Conservation (phyloP, 345 rosid genomes). For the Brassica nigra region DNA sequence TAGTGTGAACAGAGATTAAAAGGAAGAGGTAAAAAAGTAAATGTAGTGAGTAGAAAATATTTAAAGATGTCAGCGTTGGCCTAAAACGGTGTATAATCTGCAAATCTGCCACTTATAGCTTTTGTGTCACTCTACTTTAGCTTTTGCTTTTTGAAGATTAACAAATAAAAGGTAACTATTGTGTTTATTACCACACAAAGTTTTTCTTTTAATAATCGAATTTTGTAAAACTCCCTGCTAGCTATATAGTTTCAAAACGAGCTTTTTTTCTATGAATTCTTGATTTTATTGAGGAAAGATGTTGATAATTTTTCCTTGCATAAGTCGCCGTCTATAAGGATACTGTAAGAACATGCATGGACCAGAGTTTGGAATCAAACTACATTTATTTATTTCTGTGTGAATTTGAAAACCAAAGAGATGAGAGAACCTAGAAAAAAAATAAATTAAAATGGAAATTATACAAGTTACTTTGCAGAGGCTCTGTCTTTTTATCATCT, state of each 20-base stretch:
- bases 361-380: constrained; percentile 19
- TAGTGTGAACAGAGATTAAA: constrained; percentile 4
- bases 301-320: background rate
- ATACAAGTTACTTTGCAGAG: constrained; percentile 36
- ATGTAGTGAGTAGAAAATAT: constrained; percentile 21
- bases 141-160: constrained; percentile 38
- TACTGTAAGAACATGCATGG: constrained; percentile 6
- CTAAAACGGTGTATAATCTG: constrained; percentile 41
- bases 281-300: background rate
- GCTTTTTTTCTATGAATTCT: background rate
- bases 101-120: constrained; percentile 42
- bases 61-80: constrained; percentile 44
- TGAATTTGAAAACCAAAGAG: constrained; percentile 15
- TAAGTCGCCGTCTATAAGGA: background rate
- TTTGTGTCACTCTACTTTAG: constrained; percentile 38
- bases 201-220: background rate
- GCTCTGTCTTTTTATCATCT: constrained; percentile 37
- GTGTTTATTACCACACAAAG: constrained; percentile 37
- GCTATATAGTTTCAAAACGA: background rate
- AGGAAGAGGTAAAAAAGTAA: constrained; percentile 26
- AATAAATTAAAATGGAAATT: constrained; percentile 1
- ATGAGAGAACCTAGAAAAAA: background rate
- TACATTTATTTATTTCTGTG: background rate
- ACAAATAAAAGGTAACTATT: constrained; percentile 42
- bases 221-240: constrained; percentile 8